phyloP scores from a whole-genome alignment of 208 protist species.

The Tritrichomonas foetus region DNA sequence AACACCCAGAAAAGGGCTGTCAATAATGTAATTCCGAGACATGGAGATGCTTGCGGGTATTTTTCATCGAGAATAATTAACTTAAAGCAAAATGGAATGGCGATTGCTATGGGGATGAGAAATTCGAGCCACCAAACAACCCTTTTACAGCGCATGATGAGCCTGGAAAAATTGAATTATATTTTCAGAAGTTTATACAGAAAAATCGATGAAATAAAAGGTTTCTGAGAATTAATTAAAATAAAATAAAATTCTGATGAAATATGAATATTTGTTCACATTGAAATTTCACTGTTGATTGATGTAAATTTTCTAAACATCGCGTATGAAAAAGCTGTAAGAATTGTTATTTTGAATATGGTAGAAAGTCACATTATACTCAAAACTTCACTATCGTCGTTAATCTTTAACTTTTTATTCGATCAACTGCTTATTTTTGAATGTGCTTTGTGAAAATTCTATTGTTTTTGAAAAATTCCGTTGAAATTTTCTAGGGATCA shows the following conservation, averaged over 20 bases:
- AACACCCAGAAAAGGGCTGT: slow-evolving; percentile 43
- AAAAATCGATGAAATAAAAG: not conserved
- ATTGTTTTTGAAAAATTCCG: not conserved
- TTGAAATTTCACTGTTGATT: too few relatives aligned
- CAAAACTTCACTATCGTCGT: too few relatives aligned
- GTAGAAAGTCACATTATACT: too few relatives aligned
- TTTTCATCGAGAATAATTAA: not conserved
- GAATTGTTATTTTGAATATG: too few relatives aligned
- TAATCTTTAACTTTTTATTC: too few relatives aligned
- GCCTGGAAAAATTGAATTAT: too few relatives aligned
- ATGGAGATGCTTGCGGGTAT: not conserved
- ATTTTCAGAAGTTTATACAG: too few relatives aligned
- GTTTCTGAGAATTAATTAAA: not conserved
- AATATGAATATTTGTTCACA: not conserved
- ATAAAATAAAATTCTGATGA: not conserved
- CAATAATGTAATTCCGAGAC: not conserved
- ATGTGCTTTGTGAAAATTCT: too few relatives aligned
- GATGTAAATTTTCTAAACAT: too few relatives aligned
- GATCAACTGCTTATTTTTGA: too few relatives aligned
- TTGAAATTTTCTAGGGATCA: not conserved
- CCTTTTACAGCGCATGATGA: too few relatives aligned
- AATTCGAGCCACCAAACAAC: not conserved
- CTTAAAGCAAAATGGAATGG: not conserved
- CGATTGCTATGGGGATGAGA: not conserved
- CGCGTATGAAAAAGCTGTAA: too few relatives aligned